Percentiles rank a stretch among this genome's conserved stretches.
phyloP scores from a whole-genome alignment of 129 eudicot species.

The Flaveria sonorensis region DNA sequence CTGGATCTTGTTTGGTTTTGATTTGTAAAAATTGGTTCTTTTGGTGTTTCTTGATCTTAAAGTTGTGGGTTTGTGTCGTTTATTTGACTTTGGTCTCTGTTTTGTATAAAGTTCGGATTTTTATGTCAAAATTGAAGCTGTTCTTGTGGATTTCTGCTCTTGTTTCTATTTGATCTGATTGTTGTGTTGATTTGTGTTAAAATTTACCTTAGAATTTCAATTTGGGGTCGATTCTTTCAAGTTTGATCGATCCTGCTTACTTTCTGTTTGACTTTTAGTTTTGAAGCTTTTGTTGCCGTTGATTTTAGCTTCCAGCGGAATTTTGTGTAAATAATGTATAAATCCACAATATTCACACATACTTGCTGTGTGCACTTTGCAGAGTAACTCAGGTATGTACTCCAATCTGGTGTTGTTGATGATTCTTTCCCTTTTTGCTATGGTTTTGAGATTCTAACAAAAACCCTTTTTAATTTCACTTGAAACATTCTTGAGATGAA shows the following conservation, averaged over 20 bases:
- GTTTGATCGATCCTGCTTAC: slow-evolving; percentile 13
- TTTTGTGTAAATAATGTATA: not conserved
- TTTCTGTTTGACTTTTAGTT: slow-evolving; percentile 20
- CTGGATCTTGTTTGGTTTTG: slow-evolving; percentile 29
- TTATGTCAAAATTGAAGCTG: not conserved
- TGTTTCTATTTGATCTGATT: slow-evolving; percentile 1
- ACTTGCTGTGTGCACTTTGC: slow-evolving; percentile 5
- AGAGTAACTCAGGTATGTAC: slow-evolving; percentile 8
- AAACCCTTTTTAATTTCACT: not conserved
- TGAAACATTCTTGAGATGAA: slow-evolving; percentile 21
- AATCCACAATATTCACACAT: not conserved
- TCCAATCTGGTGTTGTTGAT: not conserved
- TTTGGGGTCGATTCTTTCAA: slow-evolving; percentile 1
- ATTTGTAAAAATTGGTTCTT: not conserved
- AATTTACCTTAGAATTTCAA: not conserved
- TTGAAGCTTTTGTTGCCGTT: not conserved
- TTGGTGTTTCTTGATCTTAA: slow-evolving; percentile 22
- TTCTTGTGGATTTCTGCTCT: not conserved
- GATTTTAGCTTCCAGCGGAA: not conserved
- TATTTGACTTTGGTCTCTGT: not conserved
- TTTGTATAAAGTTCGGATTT: not conserved
- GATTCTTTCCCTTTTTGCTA: slow-evolving; percentile 10
- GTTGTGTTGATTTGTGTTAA: slow-evolving; percentile 17
- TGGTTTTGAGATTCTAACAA: not conserved
- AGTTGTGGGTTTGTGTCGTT: slow-evolving; percentile 14